Conservation (phyloP, 495 filamentous ascomycete genomes). For the Pyrenula aspistea region DNA sequence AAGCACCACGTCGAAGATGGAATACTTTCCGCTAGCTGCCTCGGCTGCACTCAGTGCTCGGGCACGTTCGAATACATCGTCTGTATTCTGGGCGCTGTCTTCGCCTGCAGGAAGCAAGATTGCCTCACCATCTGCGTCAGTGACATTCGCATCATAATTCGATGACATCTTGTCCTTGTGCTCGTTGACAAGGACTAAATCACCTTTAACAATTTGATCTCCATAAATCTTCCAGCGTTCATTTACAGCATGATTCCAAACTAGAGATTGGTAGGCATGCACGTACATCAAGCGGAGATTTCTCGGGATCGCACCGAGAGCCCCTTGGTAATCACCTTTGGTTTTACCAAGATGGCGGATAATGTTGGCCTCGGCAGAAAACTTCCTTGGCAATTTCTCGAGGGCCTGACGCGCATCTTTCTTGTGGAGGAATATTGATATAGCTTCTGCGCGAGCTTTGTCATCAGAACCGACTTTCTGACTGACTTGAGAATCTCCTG, state of each 20-base stretch:
- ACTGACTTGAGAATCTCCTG: slow-evolving; percentile 17
- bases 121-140: slow-evolving; percentile 61
- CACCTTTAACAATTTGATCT: slow-evolving; percentile 63
- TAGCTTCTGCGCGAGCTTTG: slow-evolving; percentile 58
- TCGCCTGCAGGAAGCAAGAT: slow-evolving; percentile 46
- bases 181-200: slow-evolving; percentile 63
- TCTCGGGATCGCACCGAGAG: slow-evolving; percentile 61
- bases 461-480: slow-evolving; percentile 55
- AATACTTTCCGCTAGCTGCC: slow-evolving; percentile 63
- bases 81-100: slow-evolving; percentile 39
- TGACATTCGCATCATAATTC: slow-evolving; percentile 15
- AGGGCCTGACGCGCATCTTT: slow-evolving; percentile 44
- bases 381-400: slow-evolving; percentile 62
- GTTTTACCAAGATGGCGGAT: slow-evolving; percentile 55
- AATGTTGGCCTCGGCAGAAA: slow-evolving; percentile 63
- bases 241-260: slow-evolving; percentile 80
- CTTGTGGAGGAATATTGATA: slow-evolving; percentile 54
- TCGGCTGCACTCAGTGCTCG: slow-evolving; percentile 65
- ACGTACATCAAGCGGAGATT: slow-evolving; percentile 86
- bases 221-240: slow-evolving; percentile 68
- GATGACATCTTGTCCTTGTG: slow-evolving; percentile 22
- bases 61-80: slow-evolving; percentile 60
- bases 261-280: slow-evolving; percentile 86
- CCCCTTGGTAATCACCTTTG: slow-evolving; percentile 59
- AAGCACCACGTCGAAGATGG: slow-evolving; percentile 83